Percentiles rank a stretch among this genome's conserved stretches.
Conservation (phyloP, 192 early-diverging fungal species). For the Linnemannia hyalina region DNA sequence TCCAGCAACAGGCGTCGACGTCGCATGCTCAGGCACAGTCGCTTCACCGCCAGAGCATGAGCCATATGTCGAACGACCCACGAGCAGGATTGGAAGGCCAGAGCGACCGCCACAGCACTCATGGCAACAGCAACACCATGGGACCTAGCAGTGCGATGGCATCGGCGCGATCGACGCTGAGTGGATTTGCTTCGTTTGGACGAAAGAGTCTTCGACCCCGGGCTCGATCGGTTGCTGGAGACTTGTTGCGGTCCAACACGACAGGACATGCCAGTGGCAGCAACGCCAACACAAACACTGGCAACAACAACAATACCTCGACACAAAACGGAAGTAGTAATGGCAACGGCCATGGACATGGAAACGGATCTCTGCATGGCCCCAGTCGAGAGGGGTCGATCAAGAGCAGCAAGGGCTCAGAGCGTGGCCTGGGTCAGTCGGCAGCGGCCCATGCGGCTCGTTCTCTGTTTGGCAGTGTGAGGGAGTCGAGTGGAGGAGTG, state of each 20-base stretch:
- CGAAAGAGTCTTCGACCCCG: slow-evolving; percentile 47
- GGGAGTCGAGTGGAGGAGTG: slow-evolving; percentile 56
- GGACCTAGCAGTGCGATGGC: slow-evolving; percentile 43
- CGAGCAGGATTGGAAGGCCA: slow-evolving; percentile 4
- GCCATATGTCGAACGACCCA: slow-evolving; percentile 19
- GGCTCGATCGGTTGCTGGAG: slow-evolving; percentile 39
- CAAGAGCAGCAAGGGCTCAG: slow-evolving; percentile 54
- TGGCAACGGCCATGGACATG: slow-evolving; percentile 6
- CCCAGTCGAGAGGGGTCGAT: slow-evolving; percentile 51
- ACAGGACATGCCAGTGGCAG: slow-evolving; percentile 27
- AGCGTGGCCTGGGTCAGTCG: slow-evolving; percentile 45
- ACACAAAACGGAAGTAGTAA: not conserved
- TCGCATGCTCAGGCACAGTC: slow-evolving; percentile 10
- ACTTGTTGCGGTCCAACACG: slow-evolving; percentile 43
- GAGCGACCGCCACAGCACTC: slow-evolving; percentile 31
- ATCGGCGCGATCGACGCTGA: slow-evolving; percentile 39
- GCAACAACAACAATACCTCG: not conserved
- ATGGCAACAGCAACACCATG: slow-evolving; percentile 43
- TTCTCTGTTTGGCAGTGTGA: slow-evolving; percentile 55
- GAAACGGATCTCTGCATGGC: not conserved
- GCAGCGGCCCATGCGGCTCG: slow-evolving; percentile 52
- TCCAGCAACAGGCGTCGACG: not conserved
- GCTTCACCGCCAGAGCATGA: slow-evolving; percentile 48
- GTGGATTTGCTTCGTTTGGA: slow-evolving; percentile 53
- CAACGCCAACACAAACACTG: slow-evolving; percentile 9